phyloP scores from a whole-genome alignment of 2,329 filamentous ascomycete genomes.

The Fusarium sp. region DNA sequence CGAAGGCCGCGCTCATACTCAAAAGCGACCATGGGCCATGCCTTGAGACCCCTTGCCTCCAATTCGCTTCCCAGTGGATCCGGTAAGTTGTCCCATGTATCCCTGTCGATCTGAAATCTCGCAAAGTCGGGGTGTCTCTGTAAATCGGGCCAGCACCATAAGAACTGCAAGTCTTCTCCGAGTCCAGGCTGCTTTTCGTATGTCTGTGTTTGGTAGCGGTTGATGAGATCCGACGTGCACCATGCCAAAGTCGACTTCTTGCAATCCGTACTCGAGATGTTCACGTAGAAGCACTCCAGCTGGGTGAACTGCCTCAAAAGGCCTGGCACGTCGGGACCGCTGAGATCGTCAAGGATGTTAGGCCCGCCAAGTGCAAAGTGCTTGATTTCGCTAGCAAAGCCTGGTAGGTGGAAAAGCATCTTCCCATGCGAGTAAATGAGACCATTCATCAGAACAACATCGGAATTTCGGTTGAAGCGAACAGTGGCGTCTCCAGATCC shows the following conservation, averaged over 20 bases:
- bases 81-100: constrained; percentile 1
- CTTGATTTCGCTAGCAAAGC: constrained; percentile 47
- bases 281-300: constrained; percentile 47
- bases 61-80: constrained; percentile 9
- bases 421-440: not conserved
- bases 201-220: constrained; percentile 45
- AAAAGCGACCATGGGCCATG: constrained; percentile 51
- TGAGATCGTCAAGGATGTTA: not conserved
- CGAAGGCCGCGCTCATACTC: constrained; percentile 33
- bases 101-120: constrained; percentile 37
- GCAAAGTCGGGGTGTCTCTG: constrained; percentile 48
- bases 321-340: not conserved
- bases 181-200: constrained; percentile 41
- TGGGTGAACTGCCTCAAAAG: constrained; percentile 37
- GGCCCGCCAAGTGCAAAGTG: constrained; percentile 44
- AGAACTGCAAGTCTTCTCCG: constrained; percentile 41
- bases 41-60: constrained; percentile 27
- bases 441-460: constrained; percentile 47
- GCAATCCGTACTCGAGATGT: constrained; percentile 1
- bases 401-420: constrained; percentile 37
- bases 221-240: constrained; percentile 48
- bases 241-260: constrained; percentile 42
- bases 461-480: constrained; percentile 47
- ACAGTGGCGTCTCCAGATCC: constrained; percentile 42
- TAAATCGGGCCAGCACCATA: constrained; percentile 52